phyloP scores from a whole-genome alignment of 306 rosid species.

The Rosa lucieae region DNA sequence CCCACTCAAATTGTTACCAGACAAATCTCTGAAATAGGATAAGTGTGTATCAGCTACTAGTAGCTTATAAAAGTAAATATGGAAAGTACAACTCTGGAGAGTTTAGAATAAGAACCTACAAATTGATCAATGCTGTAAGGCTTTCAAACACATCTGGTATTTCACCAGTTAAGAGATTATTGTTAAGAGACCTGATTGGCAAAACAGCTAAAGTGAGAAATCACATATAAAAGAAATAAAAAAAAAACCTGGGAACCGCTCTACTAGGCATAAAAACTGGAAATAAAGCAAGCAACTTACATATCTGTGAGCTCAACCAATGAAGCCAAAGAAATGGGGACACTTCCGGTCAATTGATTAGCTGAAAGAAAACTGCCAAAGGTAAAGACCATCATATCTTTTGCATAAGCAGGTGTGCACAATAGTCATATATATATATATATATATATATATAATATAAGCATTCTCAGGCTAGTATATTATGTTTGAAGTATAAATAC shows the following conservation, averaged over 20 bases:
- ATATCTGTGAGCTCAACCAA: conserved; percentile 59
- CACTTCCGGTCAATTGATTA: conserved; percentile 75
- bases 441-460: not conserved
- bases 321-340: conserved; percentile 67
- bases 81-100: conserved; percentile 8
- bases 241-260: conserved; percentile 3
- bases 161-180: conserved; percentile 71
- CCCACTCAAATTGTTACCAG: conserved; percentile 81
- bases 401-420: conserved; percentile 27
- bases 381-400: conserved; percentile 37
- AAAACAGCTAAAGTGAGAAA: conserved; percentile 28
- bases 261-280: conserved; percentile 4
- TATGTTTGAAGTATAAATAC: conserved; percentile 9
- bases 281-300: conserved; percentile 39
- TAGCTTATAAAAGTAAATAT: conserved; percentile 11
- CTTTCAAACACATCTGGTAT: conserved; percentile 71
- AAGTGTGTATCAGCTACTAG: conserved; percentile 21
- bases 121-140: conserved; percentile 60
- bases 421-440: conserved; percentile 14
- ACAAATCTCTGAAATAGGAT: conserved; percentile 70
- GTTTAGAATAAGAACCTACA: conserved; percentile 54
- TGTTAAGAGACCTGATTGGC: conserved; percentile 78
- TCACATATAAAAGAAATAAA: not conserved
- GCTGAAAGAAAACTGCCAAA: conserved; percentile 87
- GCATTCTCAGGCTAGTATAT: conserved; percentile 10